Conservation (phyloP, 768 basidiomycete genomes). For the Russula vinacea region DNA sequence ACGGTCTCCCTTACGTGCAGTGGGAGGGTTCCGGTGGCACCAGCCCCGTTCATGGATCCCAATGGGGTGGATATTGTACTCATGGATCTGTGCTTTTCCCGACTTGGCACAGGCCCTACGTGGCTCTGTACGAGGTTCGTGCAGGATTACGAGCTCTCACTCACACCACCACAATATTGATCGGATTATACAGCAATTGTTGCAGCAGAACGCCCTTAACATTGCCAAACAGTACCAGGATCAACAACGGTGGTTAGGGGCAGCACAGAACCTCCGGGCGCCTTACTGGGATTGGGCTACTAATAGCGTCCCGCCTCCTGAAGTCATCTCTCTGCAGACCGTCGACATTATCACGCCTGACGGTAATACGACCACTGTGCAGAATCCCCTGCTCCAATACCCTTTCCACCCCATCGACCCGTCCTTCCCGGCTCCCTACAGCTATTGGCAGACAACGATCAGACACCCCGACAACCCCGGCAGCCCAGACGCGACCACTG, state of each 20-base stretch:
- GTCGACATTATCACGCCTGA: slow-evolving; percentile 39
- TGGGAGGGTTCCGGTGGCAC: slow-evolving; percentile 44
- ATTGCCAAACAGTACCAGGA: slow-evolving; percentile 43
- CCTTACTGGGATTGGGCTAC: slow-evolving; percentile 54
- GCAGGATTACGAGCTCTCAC: neutral
- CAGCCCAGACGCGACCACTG: slow-evolving; percentile 20
- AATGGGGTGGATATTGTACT: slow-evolving; percentile 49
- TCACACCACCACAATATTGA: neutral
- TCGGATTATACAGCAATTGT: slow-evolving; percentile 41
- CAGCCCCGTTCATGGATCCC: slow-evolving; percentile 30
- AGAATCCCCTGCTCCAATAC: slow-evolving; percentile 40
- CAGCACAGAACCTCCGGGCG: slow-evolving; percentile 40
- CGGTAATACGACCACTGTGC: slow-evolving; percentile 33
- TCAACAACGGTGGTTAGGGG: slow-evolving; percentile 34
- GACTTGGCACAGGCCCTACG: slow-evolving; percentile 50
- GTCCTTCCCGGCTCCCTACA: slow-evolving; percentile 16
- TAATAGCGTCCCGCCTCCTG: slow-evolving; percentile 39
- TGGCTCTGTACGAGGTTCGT: slow-evolving; percentile 14
- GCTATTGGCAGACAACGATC: slow-evolving; percentile 20
- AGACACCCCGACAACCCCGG: slow-evolving; percentile 13
- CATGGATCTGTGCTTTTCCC: slow-evolving; percentile 53
- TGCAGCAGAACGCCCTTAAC: slow-evolving; percentile 41
- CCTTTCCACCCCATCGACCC: slow-evolving; percentile 36
- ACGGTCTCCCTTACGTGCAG: slow-evolving; percentile 46
- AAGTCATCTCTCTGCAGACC: slow-evolving; percentile 38